Evolutionary conservation across 2,329 filamentous ascomycete genomes (phyloP).

Genomic region (Talaromyces albobiverticillius): DNA sequence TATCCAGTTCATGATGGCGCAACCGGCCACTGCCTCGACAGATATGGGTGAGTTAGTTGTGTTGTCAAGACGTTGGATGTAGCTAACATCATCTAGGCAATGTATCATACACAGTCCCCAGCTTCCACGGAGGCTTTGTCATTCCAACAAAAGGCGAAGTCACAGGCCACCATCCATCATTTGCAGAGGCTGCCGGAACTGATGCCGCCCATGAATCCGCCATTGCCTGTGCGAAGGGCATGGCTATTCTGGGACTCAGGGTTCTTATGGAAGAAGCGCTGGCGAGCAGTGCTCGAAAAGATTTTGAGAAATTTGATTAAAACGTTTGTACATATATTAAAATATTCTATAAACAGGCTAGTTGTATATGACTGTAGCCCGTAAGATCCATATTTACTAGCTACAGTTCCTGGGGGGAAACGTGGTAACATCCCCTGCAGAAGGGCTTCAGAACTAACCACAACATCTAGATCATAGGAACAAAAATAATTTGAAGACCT

Average conservation of each 20-base stretch:
- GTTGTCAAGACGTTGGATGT: too few relatives aligned
- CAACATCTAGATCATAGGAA: too few relatives aligned
- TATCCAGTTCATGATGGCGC: constrained; percentile 15
- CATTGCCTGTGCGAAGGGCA: constrained; percentile 1
- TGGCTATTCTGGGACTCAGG: not conserved
- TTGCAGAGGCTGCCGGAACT: constrained; percentile 41
- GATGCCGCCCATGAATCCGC: constrained; percentile 2
- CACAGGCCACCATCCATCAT: constrained; percentile 26
- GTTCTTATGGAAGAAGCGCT: not conserved
- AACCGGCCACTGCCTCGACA: constrained; percentile 30
- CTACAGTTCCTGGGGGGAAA: too few relatives aligned
- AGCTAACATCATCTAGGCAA: constrained; percentile 29
- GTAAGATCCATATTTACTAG: too few relatives aligned
- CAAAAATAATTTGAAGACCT: too few relatives aligned
- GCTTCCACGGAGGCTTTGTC: constrained; percentile 44
- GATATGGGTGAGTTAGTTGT: constrained; percentile 10
- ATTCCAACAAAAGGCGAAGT: constrained; percentile 35
- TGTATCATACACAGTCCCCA: constrained; percentile 40
- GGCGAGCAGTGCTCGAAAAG: not conserved
- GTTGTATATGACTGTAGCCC: too few relatives aligned
- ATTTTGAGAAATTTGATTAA: constrained; percentile 1
- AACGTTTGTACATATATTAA: too few relatives aligned
- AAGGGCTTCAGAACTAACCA: too few relatives aligned
- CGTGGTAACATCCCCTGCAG: too few relatives aligned
- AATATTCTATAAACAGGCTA: too few relatives aligned